These are phyloP conservation scores for Decorospora gaudefroyi DNA, from an alignment of 2,329 filamentous ascomycete genomes.

Conservation along the genomic window DNA sequence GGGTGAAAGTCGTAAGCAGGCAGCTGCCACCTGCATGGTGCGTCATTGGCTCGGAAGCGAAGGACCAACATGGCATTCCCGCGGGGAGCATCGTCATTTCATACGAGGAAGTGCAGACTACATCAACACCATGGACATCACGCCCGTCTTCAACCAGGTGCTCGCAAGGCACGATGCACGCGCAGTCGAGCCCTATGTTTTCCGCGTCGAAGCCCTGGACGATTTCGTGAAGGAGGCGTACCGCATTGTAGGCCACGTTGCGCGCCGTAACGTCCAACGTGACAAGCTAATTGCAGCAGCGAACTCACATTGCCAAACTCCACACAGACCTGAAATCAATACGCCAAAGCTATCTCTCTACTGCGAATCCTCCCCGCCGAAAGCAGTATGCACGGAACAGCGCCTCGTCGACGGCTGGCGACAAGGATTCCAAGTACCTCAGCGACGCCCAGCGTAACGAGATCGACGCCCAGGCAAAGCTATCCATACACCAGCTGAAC, in stretches of 20 bases:
- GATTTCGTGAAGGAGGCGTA: slow-evolving; percentile 94
- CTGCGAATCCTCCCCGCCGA: slow-evolving; percentile 64
- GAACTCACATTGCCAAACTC: slow-evolving; percentile 80
- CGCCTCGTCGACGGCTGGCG: slow-evolving; percentile 41
- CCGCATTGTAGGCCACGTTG: slow-evolving; percentile 70
- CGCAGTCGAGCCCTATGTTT: slow-evolving; percentile 53
- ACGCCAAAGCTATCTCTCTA: slow-evolving; percentile 89
- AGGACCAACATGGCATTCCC: slow-evolving; percentile 23
- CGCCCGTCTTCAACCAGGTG: slow-evolving; percentile 69
- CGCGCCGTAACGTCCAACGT: slow-evolving; percentile 8
- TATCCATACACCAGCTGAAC: slow-evolving; percentile 82
- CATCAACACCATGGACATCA: slow-evolving; percentile 60
- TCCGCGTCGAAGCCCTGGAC: slow-evolving; percentile 61
- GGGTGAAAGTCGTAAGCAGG: no score
- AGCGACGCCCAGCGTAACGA: slow-evolving; percentile 82
- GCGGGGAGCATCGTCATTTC: slow-evolving; percentile 36
- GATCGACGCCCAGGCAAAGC: slow-evolving; percentile 84
- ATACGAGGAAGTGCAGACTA: slow-evolving; percentile 17
- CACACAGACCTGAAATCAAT: slow-evolving; percentile 79
- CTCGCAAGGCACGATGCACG: slow-evolving; percentile 64
- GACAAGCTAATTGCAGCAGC: slow-evolving; percentile 58
- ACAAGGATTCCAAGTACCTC: slow-evolving; percentile 61
- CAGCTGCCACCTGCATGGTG: slow-evolving; percentile 3
- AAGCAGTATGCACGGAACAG: slow-evolving; percentile 52
- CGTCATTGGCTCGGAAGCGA: slow-evolving; percentile 32